Evolutionary conservation across 1,139 yeast genomes (phyloP).

Genomic region (Saccharomyces pastorianus): DNA sequence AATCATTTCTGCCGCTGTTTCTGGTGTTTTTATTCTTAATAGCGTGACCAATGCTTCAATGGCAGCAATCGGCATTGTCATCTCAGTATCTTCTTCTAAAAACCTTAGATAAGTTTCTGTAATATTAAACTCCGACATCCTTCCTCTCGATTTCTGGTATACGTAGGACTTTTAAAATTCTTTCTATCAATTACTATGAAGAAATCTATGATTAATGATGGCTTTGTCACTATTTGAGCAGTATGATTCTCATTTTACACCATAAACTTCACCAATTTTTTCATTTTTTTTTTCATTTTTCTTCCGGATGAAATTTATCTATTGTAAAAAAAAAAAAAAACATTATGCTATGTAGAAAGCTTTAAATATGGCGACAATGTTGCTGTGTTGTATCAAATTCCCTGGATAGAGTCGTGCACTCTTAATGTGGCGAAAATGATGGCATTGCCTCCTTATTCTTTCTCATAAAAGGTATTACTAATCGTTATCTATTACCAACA

Average conservation of each 20-base stretch:
- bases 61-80: constrained; percentile 99
- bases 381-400: too few relatives aligned
- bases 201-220: neutral
- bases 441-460: too few relatives aligned
- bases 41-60: constrained; percentile 87
- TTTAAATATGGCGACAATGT: too few relatives aligned
- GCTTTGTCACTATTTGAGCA: neutral
- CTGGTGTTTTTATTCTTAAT: constrained; percentile 72
- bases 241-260: neutral
- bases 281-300: neutral
- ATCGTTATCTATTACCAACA: too few relatives aligned
- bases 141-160: neutral
- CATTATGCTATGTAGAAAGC: neutral
- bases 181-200: neutral
- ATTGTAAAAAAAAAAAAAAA: neutral
- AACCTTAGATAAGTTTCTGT: constrained; percentile 71
- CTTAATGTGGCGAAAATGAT: too few relatives aligned
- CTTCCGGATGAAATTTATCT: neutral
- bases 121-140: constrained; percentile 55
- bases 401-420: too few relatives aligned
- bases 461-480: too few relatives aligned
- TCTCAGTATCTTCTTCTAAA: constrained; percentile 78
- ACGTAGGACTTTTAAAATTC: neutral
- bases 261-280: neutral
- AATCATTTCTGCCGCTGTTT: constrained; percentile 89